Base-by-base conservation (phyloP, 441 rosid genomes). In the Sinapis alba region DNA sequence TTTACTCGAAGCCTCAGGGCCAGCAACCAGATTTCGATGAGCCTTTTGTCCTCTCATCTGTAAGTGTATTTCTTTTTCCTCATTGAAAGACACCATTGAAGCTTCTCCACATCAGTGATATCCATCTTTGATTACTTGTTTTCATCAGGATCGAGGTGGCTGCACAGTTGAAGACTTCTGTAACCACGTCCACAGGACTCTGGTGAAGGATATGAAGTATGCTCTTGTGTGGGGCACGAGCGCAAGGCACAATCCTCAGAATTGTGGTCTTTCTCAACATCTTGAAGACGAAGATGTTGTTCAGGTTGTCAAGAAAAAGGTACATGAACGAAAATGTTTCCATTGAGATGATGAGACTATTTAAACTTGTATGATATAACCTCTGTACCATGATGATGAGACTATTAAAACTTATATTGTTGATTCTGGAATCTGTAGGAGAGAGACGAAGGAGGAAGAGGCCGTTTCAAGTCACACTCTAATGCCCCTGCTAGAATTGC, bases 291-390 rank as follows among this genome's bases (percentile, higher is more conserved):
- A 93, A 86, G 98, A 96, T 66, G 97, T 96, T 53, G 98, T 96
- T 81, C 99, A 93, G 87, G 84, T 96, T 30, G 99, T 96, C 53
- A 93, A 95, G 98, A 95, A 90, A 82, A 95, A 95, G 95, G 99
- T 93, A 41, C 18, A 27, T 32, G 8, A 32, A 32, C 38, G 38
- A 9, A 8, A 32, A 32, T 32, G 8, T 32, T 32, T 9, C 38
- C 3, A 32, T 32, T 9, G 12, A 32, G 4, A 27, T 27, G 30
- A 27, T 27, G 30, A 27, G 30, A 27, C 30, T 27, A 4, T 27
- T 6, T 32, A 7, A 27, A 27, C 30, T 27, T 24, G 3, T 15
- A 15, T 47, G 16, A 1, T 13, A 43, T 43, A 16, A 47, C 16
- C 21, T 47, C 10, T 47, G 0, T 16, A 8, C 21, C 54, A 47